Conservation (phyloP, 1,284 basidiomycete genomes). For the Tremellales sp. region DNA sequence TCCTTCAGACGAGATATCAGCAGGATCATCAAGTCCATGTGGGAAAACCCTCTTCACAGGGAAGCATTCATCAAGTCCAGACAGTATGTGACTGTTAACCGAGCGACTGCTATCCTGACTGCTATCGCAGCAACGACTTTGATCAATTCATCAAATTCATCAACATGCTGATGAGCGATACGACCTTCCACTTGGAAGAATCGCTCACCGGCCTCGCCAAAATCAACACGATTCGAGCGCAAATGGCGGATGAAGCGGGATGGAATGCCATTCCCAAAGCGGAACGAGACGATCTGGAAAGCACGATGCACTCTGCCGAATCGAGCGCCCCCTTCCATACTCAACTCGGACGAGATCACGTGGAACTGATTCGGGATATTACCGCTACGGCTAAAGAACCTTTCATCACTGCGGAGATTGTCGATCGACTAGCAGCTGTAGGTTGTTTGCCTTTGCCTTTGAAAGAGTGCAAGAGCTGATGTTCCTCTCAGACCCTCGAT, state of each 20-base stretch:
- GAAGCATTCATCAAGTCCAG: slow-evolving; percentile 75
- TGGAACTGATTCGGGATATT: slow-evolving; percentile 85
- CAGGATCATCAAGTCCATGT: slow-evolving; percentile 77
- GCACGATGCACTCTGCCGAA: slow-evolving; percentile 73
- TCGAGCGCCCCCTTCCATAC: slow-evolving; percentile 80
- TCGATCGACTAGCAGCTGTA: slow-evolving; percentile 93
- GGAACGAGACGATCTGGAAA: slow-evolving; percentile 79
- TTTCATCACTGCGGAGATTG: slow-evolving; percentile 96
- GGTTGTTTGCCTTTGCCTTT: slow-evolving; percentile 9
- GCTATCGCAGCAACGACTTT: slow-evolving; percentile 62
- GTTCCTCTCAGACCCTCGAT: slow-evolving; percentile 58
- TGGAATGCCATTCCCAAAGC: slow-evolving; percentile 66
- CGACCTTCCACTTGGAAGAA: slow-evolving; percentile 97
- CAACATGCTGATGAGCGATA: slow-evolving; percentile 98
- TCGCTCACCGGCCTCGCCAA: slow-evolving; percentile 83
- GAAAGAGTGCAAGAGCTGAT: not conserved
- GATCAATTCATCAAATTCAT: slow-evolving; percentile 92
- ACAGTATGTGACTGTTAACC: slow-evolving; percentile 53
- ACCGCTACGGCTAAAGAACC: slow-evolving; percentile 86
- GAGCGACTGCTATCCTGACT: not conserved
- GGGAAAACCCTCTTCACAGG: slow-evolving; percentile 82
- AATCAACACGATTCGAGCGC: slow-evolving; percentile 77
- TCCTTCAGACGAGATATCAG: slow-evolving; percentile 68
- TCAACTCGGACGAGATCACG: slow-evolving; percentile 78
- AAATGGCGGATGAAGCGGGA: slow-evolving; percentile 69